Conservation (phyloP, 2,329 filamentous ascomycete genomes). For the Pyrenophora graminea region DNA sequence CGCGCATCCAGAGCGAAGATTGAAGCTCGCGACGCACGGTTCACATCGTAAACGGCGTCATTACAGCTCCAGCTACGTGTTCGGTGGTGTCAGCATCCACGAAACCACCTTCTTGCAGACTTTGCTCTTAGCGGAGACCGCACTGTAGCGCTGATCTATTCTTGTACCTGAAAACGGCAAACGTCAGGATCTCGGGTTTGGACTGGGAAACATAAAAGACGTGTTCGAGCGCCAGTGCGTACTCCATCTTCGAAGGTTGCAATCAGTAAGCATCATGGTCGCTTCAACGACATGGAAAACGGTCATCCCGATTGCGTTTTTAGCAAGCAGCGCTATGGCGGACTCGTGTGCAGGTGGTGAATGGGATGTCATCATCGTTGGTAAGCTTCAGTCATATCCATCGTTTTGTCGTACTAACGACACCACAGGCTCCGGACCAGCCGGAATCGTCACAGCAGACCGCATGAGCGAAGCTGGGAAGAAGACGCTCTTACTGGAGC, state of each 20-base stretch:
- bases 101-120: conserved; percentile 1
- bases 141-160: neutral
- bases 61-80: conserved; percentile 7
- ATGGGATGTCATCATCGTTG: conserved; percentile 33
- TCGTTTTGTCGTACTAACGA: neutral
- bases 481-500: conserved; percentile 58
- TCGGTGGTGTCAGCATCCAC: conserved; percentile 3
- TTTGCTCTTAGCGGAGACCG: neutral
- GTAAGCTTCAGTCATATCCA: conserved; percentile 4
- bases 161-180: neutral
- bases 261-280: conserved; percentile 11
- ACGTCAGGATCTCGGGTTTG: neutral
- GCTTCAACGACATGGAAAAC: conserved; percentile 13
- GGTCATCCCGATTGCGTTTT: conserved; percentile 15
- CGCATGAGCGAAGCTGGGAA: conserved; percentile 58
- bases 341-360: conserved; percentile 13
- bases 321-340: conserved; percentile 5
- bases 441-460: conserved; percentile 58
- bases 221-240: neutral
- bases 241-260: neutral
- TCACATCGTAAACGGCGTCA: conserved; percentile 5
- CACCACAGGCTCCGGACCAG: conserved; percentile 52
- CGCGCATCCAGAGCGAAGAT: neutral
- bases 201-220: conserved; percentile 6
- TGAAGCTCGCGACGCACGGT: conserved; percentile 8